These are phyloP conservation scores for Pseudonitzschia delicatissima DNA, from an alignment of 108 stramenopile genomes.

Conservation along the genomic window DNA sequence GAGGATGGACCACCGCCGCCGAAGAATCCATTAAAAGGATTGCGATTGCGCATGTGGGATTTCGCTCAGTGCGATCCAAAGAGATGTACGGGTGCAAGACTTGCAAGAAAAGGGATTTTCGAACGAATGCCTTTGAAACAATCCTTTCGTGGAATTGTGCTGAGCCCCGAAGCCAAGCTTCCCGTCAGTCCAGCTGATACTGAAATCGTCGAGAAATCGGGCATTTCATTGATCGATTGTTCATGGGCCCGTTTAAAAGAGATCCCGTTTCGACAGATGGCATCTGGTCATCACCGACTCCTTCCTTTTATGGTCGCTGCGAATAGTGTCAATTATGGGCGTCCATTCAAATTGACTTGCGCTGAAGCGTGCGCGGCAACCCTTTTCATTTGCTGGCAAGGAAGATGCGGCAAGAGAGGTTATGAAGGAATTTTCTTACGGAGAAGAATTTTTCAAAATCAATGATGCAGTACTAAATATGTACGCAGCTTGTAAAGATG, in stretches of 20 bases:
- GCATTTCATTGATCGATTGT: slow-evolving; percentile 96
- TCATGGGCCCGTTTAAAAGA: slow-evolving; percentile 94
- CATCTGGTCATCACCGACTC: slow-evolving; percentile 90
- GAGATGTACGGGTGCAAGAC: slow-evolving; percentile 92
- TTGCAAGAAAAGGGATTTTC: slow-evolving; percentile 77
- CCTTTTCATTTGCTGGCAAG: slow-evolving; percentile 89
- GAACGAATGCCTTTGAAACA: slow-evolving; percentile 74
- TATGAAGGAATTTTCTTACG: slow-evolving; percentile 94
- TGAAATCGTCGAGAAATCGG: slow-evolving; percentile 60
- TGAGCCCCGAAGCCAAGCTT: slow-evolving; percentile 85
- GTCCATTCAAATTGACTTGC: slow-evolving; percentile 86
- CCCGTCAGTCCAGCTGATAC: slow-evolving; percentile 91
- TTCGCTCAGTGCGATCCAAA: slow-evolving; percentile 99
- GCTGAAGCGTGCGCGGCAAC: slow-evolving; percentile 90
- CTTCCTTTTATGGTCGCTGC: slow-evolving; percentile 98
- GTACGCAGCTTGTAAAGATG: slow-evolving; percentile 70
- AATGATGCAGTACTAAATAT: slow-evolving; percentile 85
- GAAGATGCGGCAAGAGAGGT: slow-evolving; percentile 80
- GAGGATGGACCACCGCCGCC: not conserved
- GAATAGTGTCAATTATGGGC: slow-evolving; percentile 98
- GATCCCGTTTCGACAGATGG: slow-evolving; percentile 92
- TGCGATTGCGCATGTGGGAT: slow-evolving; percentile 94
- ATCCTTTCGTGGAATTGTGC: slow-evolving; percentile 92
- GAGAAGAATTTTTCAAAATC: slow-evolving; percentile 88
- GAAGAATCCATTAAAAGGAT: slow-evolving; percentile 54